These are phyloP conservation scores for Aureobasidium namibiae DNA, from an alignment of 2,329 filamentous ascomycete genomes.

Conservation along the genomic window DNA sequence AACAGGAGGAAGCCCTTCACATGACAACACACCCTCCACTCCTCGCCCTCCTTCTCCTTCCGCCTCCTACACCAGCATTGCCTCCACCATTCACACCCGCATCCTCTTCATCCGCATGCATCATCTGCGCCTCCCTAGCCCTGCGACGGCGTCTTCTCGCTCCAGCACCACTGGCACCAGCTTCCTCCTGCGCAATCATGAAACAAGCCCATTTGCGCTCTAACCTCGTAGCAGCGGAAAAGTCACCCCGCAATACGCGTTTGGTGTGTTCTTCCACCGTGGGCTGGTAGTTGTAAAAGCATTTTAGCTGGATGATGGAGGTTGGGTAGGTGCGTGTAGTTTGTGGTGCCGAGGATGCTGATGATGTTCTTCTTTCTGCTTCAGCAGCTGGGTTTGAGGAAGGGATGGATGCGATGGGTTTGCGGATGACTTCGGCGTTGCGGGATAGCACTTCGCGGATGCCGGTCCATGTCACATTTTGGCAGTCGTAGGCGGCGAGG, in stretches of 20 bases:
- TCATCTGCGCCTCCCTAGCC: slow-evolving; percentile 70
- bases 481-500: slow-evolving; percentile 83
- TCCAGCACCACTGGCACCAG: slow-evolving; percentile 58
- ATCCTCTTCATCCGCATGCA: slow-evolving; percentile 75
- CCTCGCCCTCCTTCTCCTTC: slow-evolving; percentile 37
- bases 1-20: slow-evolving; percentile 25
- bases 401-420: too few species aligned
- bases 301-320: slow-evolving; percentile 79
- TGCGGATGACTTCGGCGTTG: slow-evolving; percentile 61
- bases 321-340: slow-evolving; percentile 51
- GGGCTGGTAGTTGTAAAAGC: slow-evolving; percentile 91
- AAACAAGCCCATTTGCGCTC: slow-evolving; percentile 90
- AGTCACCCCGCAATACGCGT: slow-evolving; percentile 69
- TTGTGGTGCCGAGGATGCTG: neutral
- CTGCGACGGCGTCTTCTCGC: slow-evolving; percentile 63
- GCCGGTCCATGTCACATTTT: slow-evolving; percentile 86
- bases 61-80: slow-evolving; percentile 22
- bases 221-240: slow-evolving; percentile 64
- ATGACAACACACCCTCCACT: slow-evolving; percentile 42
- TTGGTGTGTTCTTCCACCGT: slow-evolving; percentile 91
- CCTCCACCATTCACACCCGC: slow-evolving; percentile 33
- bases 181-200: slow-evolving; percentile 87
- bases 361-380: too few species aligned
- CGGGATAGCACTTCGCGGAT: slow-evolving; percentile 77
- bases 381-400: slow-evolving; percentile 6